These are phyloP conservation scores for Hansfordia pulvinata DNA, from an alignment of 2,329 filamentous ascomycete genomes.

Conservation along the genomic window DNA sequence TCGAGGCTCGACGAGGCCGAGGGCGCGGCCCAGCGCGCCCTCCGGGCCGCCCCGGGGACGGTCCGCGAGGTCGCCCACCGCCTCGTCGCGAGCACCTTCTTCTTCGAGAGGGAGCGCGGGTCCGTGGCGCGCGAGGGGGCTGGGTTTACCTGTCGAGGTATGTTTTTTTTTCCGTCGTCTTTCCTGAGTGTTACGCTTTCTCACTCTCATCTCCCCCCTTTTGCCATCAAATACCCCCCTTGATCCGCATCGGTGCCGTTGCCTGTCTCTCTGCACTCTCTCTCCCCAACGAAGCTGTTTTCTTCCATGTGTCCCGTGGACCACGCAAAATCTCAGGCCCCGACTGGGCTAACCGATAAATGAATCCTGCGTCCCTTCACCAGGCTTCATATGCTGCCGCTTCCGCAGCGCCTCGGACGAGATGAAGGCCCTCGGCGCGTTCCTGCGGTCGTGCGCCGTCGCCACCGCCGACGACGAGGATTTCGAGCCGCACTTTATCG, in stretches of 20 bases:
- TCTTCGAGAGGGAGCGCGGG: conserved; percentile 16
- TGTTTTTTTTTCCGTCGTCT: conserved; percentile 1
- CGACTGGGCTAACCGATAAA: too few relatives aligned
- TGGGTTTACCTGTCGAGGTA: conserved; percentile 17
- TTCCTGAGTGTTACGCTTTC: too few relatives aligned
- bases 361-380: too few relatives aligned
- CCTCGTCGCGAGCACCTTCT: conserved; percentile 17
- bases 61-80: conserved; percentile 15
- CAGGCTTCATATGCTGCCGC: conserved; percentile 16
- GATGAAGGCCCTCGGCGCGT: conserved; percentile 16
- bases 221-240: too few relatives aligned
- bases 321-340: too few relatives aligned
- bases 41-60: conserved; percentile 11
- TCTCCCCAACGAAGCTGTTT: too few relatives aligned
- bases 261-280: too few relatives aligned
- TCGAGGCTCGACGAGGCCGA: conserved; percentile 13
- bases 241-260: too few relatives aligned
- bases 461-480: too few relatives aligned
- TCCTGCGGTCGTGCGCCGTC: conserved; percentile 15
- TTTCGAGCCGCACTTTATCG: conserved; percentile 17
- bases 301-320: too few relatives aligned
- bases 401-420: conserved; percentile 13
- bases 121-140: conserved; percentile 13
- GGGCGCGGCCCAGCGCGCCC: conserved; percentile 10
- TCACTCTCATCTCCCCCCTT: background rate